A percentile compares a stretch with the other conserved stretches of the same genome.
phyloP scores from a whole-genome alignment of 192 early-diverging fungal genomes.

The Oehlia diaphana region DNA sequence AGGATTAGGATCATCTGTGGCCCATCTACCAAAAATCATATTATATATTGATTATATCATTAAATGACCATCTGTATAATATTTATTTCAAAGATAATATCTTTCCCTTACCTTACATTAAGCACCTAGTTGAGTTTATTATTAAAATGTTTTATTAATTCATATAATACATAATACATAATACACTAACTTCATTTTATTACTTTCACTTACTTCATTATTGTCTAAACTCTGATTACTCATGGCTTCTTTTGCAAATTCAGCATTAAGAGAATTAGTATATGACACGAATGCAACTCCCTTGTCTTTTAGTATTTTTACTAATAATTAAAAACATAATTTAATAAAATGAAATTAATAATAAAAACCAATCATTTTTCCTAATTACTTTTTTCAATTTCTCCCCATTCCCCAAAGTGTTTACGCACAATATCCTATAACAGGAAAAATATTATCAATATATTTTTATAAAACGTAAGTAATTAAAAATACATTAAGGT shows the following conservation, averaged over 20 bases:
- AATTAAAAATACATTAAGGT: background rate
- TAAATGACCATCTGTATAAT: background rate
- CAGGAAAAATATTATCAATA: background rate
- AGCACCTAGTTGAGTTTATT: conserved; percentile 18
- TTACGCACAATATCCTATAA: conserved; percentile 48
- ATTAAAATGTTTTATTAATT: background rate
- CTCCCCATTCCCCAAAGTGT: conserved; percentile 77
- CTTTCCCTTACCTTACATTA: conserved; percentile 35
- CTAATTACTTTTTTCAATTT: conserved; percentile 65
- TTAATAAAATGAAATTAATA: background rate
- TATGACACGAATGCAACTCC: conserved; percentile 86
- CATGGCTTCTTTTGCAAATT: conserved; percentile 93
- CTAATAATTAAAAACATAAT: conserved; percentile 39
- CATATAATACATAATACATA: background rate
- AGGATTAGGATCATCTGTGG: conserved; percentile 80
- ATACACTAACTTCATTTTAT: background rate
- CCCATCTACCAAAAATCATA: conserved; percentile 71
- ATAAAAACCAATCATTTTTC: background rate
- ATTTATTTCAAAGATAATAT: conserved; percentile 7
- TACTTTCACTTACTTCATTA: conserved; percentile 58
- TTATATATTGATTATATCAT: background rate
- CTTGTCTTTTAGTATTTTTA: conserved; percentile 67
- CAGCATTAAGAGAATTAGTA: conserved; percentile 65
- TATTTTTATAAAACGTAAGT: background rate
- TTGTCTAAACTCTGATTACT: conserved; percentile 73